Percentiles rank a stretch among this genome's conserved stretches.
Conservation (phyloP, 2,329 filamentous ascomycete genomes). For the Penicillium sumatraense region DNA sequence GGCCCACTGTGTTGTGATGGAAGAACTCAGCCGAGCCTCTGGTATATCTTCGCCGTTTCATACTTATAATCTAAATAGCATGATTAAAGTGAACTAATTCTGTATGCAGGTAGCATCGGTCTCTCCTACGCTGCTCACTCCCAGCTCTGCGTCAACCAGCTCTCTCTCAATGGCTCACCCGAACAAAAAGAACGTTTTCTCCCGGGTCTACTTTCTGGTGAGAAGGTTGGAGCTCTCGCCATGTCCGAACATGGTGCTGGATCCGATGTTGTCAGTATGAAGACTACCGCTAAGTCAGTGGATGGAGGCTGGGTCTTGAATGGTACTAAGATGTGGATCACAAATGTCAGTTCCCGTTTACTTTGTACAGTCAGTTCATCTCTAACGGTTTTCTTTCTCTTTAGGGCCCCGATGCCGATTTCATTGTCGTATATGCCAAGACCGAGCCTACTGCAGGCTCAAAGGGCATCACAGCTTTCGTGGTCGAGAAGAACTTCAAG, state of each 20-base stretch:
- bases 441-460: conserved; percentile 78
- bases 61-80: no score
- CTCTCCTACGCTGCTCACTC: conserved; percentile 95
- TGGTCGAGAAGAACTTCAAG: conserved; percentile 70
- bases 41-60: conserved; percentile 48
- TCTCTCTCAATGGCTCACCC: conserved; percentile 81
- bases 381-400: background rate
- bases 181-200: conserved; percentile 83
- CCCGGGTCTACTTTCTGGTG: conserved; percentile 78
- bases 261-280: conserved; percentile 95
- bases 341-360: conserved; percentile 64
- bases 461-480: conserved; percentile 93
- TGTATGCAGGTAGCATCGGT: conserved; percentile 53
- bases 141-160: conserved; percentile 94
- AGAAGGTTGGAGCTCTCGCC: conserved; percentile 82
- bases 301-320: conserved; percentile 86
- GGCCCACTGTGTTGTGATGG: conserved; percentile 93
- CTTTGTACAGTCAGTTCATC: background rate
- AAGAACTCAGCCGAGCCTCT: conserved; percentile 88
- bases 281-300: conserved; percentile 77
- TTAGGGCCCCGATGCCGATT: conserved; percentile 81
- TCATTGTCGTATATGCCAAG: conserved; percentile 96
- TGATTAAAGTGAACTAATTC: background rate
- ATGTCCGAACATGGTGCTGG: conserved; percentile 95
- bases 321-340: conserved; percentile 99